Evolutionary conservation across 768 basidiomycete species (phyloP).

Genomic region (Candolleomyces efflorescens): DNA sequence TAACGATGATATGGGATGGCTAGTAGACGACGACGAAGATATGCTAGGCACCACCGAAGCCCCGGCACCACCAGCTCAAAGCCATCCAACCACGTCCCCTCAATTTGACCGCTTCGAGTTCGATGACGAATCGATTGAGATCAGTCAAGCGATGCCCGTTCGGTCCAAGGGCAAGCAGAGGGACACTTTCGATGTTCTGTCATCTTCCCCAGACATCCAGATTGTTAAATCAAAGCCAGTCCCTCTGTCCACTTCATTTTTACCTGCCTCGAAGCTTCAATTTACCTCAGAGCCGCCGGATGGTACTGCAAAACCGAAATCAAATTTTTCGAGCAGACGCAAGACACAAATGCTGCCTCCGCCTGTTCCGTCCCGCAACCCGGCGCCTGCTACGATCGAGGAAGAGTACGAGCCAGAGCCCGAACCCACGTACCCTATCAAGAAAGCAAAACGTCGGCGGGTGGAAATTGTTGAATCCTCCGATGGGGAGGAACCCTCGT

Average conservation of each 20-base stretch:
- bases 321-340: constrained; percentile 11
- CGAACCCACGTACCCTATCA: constrained; percentile 21
- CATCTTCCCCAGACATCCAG: background rate
- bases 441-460: constrained; percentile 18
- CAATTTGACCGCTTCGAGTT: constrained; percentile 16
- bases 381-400: constrained; percentile 14
- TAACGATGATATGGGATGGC: constrained; percentile 53
- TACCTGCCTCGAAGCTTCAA: background rate
- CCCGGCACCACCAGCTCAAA: background rate
- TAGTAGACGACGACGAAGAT: constrained; percentile 65
- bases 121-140: constrained; percentile 24
- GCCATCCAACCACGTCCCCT: background rate
- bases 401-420: constrained; percentile 29
- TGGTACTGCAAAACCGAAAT: background rate
- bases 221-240: background rate
- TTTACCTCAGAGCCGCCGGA: background rate
- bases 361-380: constrained; percentile 14
- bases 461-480: constrained; percentile 20
- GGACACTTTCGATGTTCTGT: background rate
- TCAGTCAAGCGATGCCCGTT: constrained; percentile 12
- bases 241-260: background rate
- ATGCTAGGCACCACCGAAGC: constrained; percentile 29
- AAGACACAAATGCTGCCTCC: constrained; percentile 25
- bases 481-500: constrained; percentile 18
- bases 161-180: background rate